phyloP scores from a whole-genome alignment of 805 yeast genomes.

The Kazachstania bromeliacearum region DNA sequence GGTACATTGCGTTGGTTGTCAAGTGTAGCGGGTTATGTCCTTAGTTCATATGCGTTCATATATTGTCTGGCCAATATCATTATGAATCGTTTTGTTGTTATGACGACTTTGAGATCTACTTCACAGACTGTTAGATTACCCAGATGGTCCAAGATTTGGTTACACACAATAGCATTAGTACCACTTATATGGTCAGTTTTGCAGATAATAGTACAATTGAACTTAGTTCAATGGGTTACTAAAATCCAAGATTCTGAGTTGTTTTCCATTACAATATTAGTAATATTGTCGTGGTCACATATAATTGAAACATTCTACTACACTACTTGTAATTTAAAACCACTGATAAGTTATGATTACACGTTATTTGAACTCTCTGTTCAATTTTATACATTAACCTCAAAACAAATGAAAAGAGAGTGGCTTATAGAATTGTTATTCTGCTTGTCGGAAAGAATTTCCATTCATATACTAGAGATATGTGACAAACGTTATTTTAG shows the following conservation, averaged over 20 bases:
- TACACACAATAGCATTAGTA: slow-evolving; percentile 23
- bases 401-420: neutral
- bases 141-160: slow-evolving; percentile 25
- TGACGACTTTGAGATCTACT: slow-evolving; percentile 44
- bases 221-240: neutral
- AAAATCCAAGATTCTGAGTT: neutral
- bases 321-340: slow-evolving; percentile 34
- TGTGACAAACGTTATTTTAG: slow-evolving; percentile 44
- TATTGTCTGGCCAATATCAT: slow-evolving; percentile 52
- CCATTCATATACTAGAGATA: slow-evolving; percentile 55
- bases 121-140: slow-evolving; percentile 13
- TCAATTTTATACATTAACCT: slow-evolving; percentile 12
- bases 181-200: slow-evolving; percentile 6
- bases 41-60: slow-evolving; percentile 40
- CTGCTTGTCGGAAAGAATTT: slow-evolving; percentile 49
- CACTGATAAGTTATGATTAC: slow-evolving; percentile 23
- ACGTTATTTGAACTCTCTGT: slow-evolving; percentile 23
- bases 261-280: slow-evolving; percentile 9
- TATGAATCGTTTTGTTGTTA: slow-evolving; percentile 47
- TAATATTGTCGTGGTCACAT: slow-evolving; percentile 34
- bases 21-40: no score
- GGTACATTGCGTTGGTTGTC: no score
- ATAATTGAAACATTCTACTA: slow-evolving; percentile 42
- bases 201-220: neutral
- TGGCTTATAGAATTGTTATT: slow-evolving; percentile 33